phyloP scores from a whole-genome alignment of 1,284 basidiomycete genomes.

The Fomitiporia mediterranea region DNA sequence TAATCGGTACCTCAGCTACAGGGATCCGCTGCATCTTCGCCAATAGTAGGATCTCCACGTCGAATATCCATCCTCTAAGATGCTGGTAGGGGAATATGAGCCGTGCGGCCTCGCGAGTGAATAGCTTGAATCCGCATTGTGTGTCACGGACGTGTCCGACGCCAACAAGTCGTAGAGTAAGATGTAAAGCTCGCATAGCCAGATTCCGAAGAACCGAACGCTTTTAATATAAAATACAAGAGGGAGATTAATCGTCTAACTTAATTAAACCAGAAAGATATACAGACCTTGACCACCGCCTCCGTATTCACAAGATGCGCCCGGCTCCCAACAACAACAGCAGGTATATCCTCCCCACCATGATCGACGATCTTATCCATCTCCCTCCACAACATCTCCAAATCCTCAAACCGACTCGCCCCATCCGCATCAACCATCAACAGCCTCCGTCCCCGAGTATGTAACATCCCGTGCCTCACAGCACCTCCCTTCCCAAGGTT shows the following conservation, averaged over 20 bases:
- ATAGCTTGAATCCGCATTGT: conserved; percentile 95
- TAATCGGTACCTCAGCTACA: conserved; percentile 80
- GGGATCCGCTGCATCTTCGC: conserved; percentile 73
- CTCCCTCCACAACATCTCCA: conserved; percentile 66
- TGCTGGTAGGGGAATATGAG: conserved; percentile 82
- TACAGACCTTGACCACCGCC: conserved; percentile 85
- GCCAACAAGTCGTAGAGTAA: conserved; percentile 77
- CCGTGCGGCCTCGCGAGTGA: conserved; percentile 74
- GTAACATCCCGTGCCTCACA: conserved; percentile 85
- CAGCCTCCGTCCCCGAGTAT: conserved; percentile 71
- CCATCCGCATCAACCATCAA: conserved; percentile 94
- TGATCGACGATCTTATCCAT: conserved; percentile 65
- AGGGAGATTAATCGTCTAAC: too few relatives aligned
- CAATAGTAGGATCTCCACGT: conserved; percentile 90
- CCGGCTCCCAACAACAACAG: conserved; percentile 79
- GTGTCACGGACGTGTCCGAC: conserved; percentile 89
- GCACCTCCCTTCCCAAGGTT: conserved; percentile 93
- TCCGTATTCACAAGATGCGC: conserved; percentile 90
- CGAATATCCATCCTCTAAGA: conserved; percentile 89
- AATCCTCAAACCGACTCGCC: conserved; percentile 80
- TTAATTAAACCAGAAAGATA: neutral
- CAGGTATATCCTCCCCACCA: conserved; percentile 45
- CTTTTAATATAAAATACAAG: too few relatives aligned
- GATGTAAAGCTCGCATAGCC: conserved; percentile 89
- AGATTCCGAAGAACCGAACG: conserved; percentile 84